Evolutionary conservation across 1,284 basidiomycete species (phyloP).

Genomic region (Cerrena zonata): DNA sequence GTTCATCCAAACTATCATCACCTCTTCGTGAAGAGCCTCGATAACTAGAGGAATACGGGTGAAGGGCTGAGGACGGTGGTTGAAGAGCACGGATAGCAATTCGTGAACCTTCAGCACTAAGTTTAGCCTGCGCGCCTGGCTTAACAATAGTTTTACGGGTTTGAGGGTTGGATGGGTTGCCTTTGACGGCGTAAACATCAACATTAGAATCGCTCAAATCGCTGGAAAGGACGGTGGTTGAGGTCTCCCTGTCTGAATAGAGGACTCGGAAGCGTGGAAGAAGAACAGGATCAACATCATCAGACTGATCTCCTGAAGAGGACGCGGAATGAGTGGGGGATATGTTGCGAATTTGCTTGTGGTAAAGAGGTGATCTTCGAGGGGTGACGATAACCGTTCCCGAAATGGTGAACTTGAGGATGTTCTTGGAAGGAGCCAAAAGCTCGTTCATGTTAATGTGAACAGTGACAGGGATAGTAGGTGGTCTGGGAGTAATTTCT

Average conservation of each 20-base stretch:
- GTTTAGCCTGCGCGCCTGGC: constrained; percentile 50
- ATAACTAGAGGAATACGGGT: neutral
- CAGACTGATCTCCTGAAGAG: neutral
- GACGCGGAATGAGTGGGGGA: constrained; percentile 18
- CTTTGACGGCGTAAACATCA: constrained; percentile 56
- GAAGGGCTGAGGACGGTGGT: constrained; percentile 17
- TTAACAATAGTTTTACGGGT: constrained; percentile 56
- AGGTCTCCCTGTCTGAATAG: constrained; percentile 54
- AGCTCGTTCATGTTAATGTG: constrained; percentile 76
- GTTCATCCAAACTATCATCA: neutral
- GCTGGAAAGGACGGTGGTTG: constrained; percentile 51
- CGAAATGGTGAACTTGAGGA: constrained; percentile 58
- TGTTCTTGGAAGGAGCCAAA: constrained; percentile 54
- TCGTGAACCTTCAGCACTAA: constrained; percentile 52
- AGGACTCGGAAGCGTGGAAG: constrained; percentile 66
- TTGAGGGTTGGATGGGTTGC: constrained; percentile 53
- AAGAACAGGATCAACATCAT: constrained; percentile 42
- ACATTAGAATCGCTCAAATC: constrained; percentile 45
- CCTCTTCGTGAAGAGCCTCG: neutral
- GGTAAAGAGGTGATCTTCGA: constrained; percentile 17
- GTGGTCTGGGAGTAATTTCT: constrained; percentile 26
- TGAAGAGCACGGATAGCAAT: constrained; percentile 42
- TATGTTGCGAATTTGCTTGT: constrained; percentile 2
- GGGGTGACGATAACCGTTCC: constrained; percentile 60
- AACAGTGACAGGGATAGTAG: constrained; percentile 57